These are phyloP conservation scores for Scleroderma bovista DNA, from an alignment of 768 basidiomycete genomes.

Conservation along the genomic window DNA sequence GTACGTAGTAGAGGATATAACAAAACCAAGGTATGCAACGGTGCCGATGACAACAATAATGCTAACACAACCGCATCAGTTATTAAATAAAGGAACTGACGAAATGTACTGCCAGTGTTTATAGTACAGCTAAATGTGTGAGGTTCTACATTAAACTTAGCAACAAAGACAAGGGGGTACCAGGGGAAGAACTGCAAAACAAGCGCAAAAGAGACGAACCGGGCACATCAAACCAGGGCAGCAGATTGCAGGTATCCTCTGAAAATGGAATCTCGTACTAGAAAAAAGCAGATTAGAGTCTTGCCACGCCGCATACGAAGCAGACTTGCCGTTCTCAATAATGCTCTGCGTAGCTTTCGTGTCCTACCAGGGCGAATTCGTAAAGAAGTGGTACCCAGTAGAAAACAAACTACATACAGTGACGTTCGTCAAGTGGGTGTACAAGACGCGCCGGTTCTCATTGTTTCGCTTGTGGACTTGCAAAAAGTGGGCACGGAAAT, in stretches of 20 bases:
- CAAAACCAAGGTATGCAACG: background rate
- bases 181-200: background rate
- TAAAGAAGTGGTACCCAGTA: background rate
- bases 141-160: no score
- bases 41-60: no score
- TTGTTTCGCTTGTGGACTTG: slow-evolving; percentile 76
- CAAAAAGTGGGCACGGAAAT: slow-evolving; percentile 84
- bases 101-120: no score
- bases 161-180: no score
- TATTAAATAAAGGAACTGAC: background rate
- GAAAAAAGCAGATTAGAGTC: slow-evolving; percentile 9
- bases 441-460: slow-evolving; percentile 73
- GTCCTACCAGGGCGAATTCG: slow-evolving; percentile 41
- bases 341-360: slow-evolving; percentile 80
- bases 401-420: slow-evolving; percentile 43
- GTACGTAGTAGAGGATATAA: background rate
- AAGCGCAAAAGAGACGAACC: background rate
- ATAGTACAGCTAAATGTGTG: no score
- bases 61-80: no score
- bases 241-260: slow-evolving; percentile 70
- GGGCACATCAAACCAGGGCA: slow-evolving; percentile 48
- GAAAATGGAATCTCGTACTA: slow-evolving; percentile 73
- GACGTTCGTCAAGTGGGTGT: slow-evolving; percentile 77
- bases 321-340: slow-evolving; percentile 66
- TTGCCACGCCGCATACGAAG: background rate